These are phyloP conservation scores for Zasmidium cellare DNA, from an alignment of 2,329 filamentous ascomycete genomes.

Conservation along the genomic window DNA sequence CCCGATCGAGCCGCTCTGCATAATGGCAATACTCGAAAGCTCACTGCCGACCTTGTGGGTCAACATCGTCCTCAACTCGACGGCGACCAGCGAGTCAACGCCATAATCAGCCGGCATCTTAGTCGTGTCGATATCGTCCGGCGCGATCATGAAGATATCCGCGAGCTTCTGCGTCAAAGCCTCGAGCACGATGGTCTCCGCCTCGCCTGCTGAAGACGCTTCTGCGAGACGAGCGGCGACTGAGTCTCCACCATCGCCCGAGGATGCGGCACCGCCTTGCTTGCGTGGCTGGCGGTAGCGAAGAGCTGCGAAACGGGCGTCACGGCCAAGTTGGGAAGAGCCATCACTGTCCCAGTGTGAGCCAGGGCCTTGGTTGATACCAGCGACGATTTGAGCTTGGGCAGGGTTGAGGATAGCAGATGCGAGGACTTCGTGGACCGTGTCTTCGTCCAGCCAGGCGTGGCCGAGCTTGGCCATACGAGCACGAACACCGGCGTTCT, in stretches of 20 bases:
- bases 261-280: too few species aligned
- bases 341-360: not conserved
- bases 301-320: too few species aligned
- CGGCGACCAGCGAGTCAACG: slow-evolving; percentile 1
- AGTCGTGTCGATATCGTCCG: not conserved
- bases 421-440: not conserved
- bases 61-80: slow-evolving; percentile 3
- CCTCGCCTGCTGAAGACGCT: not conserved
- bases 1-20: too few species aligned
- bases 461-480: not conserved
- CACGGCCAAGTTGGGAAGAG: not conserved
- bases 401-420: not conserved
- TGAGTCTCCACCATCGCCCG: too few species aligned
- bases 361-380: not conserved
- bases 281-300: too few species aligned
- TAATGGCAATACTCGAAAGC: too few species aligned
- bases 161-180: not conserved
- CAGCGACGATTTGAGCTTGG: not conserved
- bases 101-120: not conserved
- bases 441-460: not conserved
- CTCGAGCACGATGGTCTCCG: not conserved
- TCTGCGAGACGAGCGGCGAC: too few species aligned
- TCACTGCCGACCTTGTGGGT: too few species aligned
- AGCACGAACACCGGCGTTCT: not conserved
- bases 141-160: not conserved